phyloP scores from a whole-genome alignment of 345 rosid species.

The Rhodomyrtus tomentosa region DNA sequence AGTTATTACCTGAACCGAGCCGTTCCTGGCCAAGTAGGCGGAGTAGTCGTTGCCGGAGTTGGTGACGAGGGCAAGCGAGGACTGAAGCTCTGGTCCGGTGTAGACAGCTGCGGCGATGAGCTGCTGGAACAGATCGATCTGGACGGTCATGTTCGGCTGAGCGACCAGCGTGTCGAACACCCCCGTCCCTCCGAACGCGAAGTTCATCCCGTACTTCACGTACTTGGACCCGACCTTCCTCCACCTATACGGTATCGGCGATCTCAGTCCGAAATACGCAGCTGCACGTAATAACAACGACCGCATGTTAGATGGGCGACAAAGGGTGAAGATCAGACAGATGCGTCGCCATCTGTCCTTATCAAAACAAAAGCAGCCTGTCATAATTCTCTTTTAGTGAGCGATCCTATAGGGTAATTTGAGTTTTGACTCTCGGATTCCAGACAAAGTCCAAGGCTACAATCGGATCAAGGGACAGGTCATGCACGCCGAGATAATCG shows the following conservation, averaged over 20 bases:
- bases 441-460: background rate
- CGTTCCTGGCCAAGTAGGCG: constrained; percentile 22
- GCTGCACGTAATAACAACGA: constrained; percentile 18
- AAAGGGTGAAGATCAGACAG: background rate
- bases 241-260: constrained; percentile 61
- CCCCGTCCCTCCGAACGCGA: constrained; percentile 79
- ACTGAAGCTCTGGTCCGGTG: constrained; percentile 13
- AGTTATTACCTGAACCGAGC: constrained; percentile 27
- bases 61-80: constrained; percentile 47
- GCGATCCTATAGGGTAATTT: background rate
- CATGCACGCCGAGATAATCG: background rate
- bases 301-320: background rate
- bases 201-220: constrained; percentile 54
- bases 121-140: constrained; percentile 45
- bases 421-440: background rate
- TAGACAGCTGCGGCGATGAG: constrained; percentile 16
- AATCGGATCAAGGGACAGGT: background rate
- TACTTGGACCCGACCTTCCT: constrained; percentile 13
- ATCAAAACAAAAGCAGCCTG: background rate
- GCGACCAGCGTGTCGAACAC: constrained; percentile 38
- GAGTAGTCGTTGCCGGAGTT: constrained; percentile 72
- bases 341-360: background rate
- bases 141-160: constrained; percentile 65
- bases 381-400: background rate
- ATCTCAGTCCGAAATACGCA: constrained; percentile 33